These are phyloP conservation scores for Elsinoe batatas DNA, from an alignment of 2,329 filamentous ascomycete genomes.

Conservation along the genomic window DNA sequence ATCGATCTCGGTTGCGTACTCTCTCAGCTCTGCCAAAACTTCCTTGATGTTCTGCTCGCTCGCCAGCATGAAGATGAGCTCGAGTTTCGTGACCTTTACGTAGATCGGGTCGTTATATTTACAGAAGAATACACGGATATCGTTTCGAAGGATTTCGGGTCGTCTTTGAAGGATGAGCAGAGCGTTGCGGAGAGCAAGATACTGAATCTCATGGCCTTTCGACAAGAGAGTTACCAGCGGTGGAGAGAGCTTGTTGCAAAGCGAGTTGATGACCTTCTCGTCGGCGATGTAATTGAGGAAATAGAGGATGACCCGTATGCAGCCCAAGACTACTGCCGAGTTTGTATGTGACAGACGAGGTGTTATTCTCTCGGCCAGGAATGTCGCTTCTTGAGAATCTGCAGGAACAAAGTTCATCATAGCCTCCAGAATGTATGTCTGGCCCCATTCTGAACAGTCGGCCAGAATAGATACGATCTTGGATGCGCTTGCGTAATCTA, in stretches of 20 bases:
- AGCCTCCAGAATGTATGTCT: slow-evolving; percentile 95
- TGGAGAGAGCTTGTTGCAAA: slow-evolving; percentile 89
- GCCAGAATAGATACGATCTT: slow-evolving; percentile 96
- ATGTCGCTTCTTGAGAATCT: slow-evolving; percentile 73
- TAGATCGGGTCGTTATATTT: slow-evolving; percentile 99
- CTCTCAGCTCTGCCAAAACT: slow-evolving; percentile 83
- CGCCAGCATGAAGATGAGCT: slow-evolving; percentile 97
- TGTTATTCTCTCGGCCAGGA: slow-evolving; percentile 86
- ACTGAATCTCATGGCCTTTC: slow-evolving; percentile 97
- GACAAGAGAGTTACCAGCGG: slow-evolving; percentile 89
- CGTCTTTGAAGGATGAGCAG: slow-evolving; percentile 85
- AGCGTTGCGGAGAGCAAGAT: slow-evolving; percentile 86
- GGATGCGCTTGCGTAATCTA: slow-evolving; percentile 93
- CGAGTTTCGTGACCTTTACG: slow-evolving; percentile 97
- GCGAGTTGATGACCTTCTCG: slow-evolving; percentile 71
- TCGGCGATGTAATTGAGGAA: slow-evolving; percentile 98
- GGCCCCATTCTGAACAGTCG: slow-evolving; percentile 98
- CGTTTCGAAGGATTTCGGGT: slow-evolving; percentile 87
- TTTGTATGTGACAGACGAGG: slow-evolving; percentile 96
- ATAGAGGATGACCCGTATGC: slow-evolving; percentile 91
- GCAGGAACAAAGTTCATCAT: slow-evolving; percentile 97
- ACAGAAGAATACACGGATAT: slow-evolving; percentile 98
- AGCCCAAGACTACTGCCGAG: slow-evolving; percentile 90
- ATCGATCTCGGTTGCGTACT: slow-evolving; percentile 93
- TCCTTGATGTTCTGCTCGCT: slow-evolving; percentile 92